phyloP scores from a whole-genome alignment of 208 protist species.

The Blechomonas ayalai region DNA sequence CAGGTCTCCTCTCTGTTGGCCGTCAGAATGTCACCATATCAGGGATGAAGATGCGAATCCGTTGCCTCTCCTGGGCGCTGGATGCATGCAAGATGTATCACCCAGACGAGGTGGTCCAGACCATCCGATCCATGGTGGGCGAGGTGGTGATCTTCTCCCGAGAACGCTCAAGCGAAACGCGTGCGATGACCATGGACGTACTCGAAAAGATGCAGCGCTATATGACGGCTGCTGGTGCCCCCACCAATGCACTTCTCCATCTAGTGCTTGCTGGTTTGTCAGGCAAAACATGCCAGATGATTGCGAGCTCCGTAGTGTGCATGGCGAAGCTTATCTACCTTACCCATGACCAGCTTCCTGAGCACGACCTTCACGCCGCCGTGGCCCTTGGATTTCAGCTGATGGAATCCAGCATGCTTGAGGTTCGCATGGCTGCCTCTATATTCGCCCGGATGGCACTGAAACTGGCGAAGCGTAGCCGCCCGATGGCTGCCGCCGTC shows the following conservation, averaged over 20 bases:
- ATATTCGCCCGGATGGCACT: constrained; percentile 81
- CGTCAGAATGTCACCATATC: constrained; percentile 77
- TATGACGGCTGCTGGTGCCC: constrained; percentile 32
- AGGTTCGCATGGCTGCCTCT: constrained; percentile 61
- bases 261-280: constrained; percentile 71
- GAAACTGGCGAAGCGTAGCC: constrained; percentile 71
- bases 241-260: constrained; percentile 64
- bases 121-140: constrained; percentile 46
- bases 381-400: constrained; percentile 64
- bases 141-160: constrained; percentile 77
- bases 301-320: constrained; percentile 73
- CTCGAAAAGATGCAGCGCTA: constrained; percentile 87
- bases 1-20: constrained; percentile 62
- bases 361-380: constrained; percentile 48
- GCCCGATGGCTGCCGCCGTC: constrained; percentile 37
- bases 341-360: constrained; percentile 50
- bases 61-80: constrained; percentile 77
- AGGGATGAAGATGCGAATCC: constrained; percentile 81
- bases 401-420: constrained; percentile 58
- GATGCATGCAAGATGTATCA: constrained; percentile 87
- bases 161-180: constrained; percentile 72
- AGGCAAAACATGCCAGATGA: constrained; percentile 64
- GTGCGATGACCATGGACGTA: constrained; percentile 74
- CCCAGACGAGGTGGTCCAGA: constrained; percentile 44
- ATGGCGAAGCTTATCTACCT: constrained; percentile 81